phyloP scores from a whole-genome alignment of 495 filamentous ascomycete species.

The Haplographium delicatum region DNA sequence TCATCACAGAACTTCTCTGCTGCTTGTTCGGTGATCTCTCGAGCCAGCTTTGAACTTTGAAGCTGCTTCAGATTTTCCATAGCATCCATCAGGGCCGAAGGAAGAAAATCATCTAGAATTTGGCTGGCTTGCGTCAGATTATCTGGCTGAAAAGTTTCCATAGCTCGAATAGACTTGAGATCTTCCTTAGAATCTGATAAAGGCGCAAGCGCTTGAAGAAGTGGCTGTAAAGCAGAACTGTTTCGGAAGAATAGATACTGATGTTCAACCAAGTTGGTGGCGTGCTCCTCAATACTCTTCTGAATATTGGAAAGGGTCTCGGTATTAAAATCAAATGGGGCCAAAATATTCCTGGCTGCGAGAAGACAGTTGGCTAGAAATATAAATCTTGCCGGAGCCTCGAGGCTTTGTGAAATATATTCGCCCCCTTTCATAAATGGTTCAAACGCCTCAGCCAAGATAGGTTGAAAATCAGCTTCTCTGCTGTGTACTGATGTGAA shows the following conservation, averaged over 20 bases:
- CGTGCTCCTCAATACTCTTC: conserved; percentile 36
- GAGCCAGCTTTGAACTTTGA: conserved; percentile 61
- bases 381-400: conserved; percentile 54
- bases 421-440: conserved; percentile 75
- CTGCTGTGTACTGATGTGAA: conserved; percentile 49
- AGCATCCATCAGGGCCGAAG: conserved; percentile 88
- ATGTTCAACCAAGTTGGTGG: conserved; percentile 42
- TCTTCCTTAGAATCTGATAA: conserved; percentile 43
- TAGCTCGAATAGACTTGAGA: conserved; percentile 41
- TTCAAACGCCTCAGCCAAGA: conserved; percentile 79
- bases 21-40: conserved; percentile 75
- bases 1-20: conserved; percentile 83
- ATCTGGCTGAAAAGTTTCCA: conserved; percentile 58
- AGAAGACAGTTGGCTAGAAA: conserved; percentile 81
- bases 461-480: conserved; percentile 64
- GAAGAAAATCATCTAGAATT: conserved; percentile 83
- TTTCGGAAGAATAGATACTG: conserved; percentile 66
- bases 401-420: conserved; percentile 58
- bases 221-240: conserved; percentile 63
- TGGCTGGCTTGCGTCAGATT: conserved; percentile 63
- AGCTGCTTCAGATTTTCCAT: conserved; percentile 70
- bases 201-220: conserved; percentile 50
- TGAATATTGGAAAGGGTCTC: conserved; percentile 39
- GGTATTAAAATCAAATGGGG: conserved; percentile 52
- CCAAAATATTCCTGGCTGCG: conserved; percentile 45